Percentiles rank a stretch among this genome's conserved stretches.
Evolutionary conservation across 1,284 basidiomycete species (phyloP).

Genomic region (Ustilago trichophora): DNA sequence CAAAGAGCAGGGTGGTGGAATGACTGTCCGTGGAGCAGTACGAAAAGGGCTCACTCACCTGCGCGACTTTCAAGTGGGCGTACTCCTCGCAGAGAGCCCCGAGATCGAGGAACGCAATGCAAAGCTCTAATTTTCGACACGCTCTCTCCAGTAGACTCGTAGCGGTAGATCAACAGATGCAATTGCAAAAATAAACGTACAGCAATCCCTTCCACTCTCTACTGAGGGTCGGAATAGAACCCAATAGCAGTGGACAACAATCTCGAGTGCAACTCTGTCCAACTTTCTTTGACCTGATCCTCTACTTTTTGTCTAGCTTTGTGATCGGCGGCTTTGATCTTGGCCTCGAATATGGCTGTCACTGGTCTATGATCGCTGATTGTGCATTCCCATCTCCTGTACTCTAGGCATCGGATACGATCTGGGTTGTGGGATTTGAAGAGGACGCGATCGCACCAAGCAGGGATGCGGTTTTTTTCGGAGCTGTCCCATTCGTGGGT

Average conservation of each 20-base stretch:
- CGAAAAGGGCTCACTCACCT: conserved; percentile 40
- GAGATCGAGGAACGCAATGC: conserved; percentile 2
- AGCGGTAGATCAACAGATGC: too few species aligned
- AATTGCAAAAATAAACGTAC: too few species aligned
- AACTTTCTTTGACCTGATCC: conserved; percentile 18
- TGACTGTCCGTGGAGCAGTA: conserved; percentile 50
- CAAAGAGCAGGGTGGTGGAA: conserved; percentile 48
- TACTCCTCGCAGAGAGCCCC: conserved; percentile 19
- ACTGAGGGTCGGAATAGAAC: conserved; percentile 30
- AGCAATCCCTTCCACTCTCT: too few species aligned
- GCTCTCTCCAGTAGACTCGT: too few species aligned
- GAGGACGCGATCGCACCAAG: conserved; percentile 95
- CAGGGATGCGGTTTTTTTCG: conserved; percentile 86
- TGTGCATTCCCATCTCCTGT: conserved; percentile 63
- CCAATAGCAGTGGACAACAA: conserved; percentile 7
- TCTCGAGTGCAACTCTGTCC: conserved; percentile 14
- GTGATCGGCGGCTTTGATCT: conserved; percentile 36
- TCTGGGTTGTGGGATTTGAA: conserved; percentile 75
- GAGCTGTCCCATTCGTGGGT: conserved; percentile 84
- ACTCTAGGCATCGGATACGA: conserved; percentile 68
- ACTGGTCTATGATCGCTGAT: conserved; percentile 67
- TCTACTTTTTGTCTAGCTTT: conserved; percentile 7
- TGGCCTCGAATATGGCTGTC: conserved; percentile 45
- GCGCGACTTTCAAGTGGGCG: conserved; percentile 50
- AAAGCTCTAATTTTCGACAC: conserved; percentile 12